Evolutionary conservation across 768 basidiomycete genomes (phyloP).

Genomic region (Leucosporidium yakuticum): DNA sequence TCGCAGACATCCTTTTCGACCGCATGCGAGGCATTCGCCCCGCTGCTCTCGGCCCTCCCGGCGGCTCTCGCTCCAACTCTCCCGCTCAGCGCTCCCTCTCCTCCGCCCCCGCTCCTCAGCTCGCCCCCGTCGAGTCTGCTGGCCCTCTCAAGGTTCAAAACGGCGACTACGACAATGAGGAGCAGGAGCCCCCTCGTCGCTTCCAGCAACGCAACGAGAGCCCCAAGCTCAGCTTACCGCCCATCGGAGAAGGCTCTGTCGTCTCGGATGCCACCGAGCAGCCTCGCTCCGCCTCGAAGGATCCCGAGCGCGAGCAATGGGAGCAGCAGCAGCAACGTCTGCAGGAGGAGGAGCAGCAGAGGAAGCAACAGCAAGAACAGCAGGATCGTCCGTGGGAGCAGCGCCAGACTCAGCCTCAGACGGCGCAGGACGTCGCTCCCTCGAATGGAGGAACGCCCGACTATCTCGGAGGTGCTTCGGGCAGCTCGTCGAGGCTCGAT

Average conservation of each 20-base stretch:
- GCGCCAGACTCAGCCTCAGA: not conserved
- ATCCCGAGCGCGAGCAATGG: no score
- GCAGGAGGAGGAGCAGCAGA: no score
- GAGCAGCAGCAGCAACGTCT: no score
- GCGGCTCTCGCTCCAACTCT: not conserved
- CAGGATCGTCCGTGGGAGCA: not conserved
- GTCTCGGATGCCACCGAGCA: no score
- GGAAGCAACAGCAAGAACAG: no score
- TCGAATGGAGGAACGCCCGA: not conserved
- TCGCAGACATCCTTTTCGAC: constrained; percentile 33
- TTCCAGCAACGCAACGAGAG: constrained; percentile 1
- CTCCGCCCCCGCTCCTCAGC: not conserved
- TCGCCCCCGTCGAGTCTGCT: constrained; percentile 6
- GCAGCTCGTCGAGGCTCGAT: not conserved
- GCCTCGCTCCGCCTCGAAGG: no score
- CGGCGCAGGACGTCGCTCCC: no score
- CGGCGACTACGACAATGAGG: not conserved
- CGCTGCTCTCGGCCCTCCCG: not conserved
- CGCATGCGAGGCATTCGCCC: constrained; percentile 28
- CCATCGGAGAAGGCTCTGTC: no score
- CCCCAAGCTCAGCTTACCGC: no score
- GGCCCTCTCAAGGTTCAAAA: no score
- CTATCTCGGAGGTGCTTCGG: constrained; percentile 11
- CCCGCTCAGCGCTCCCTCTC: not conserved
- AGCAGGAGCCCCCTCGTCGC: constrained; percentile 3